Evolutionary conservation across 108 stramenopile species (phyloP).

Genomic region (Aureococcus anophagefferens): DNA sequence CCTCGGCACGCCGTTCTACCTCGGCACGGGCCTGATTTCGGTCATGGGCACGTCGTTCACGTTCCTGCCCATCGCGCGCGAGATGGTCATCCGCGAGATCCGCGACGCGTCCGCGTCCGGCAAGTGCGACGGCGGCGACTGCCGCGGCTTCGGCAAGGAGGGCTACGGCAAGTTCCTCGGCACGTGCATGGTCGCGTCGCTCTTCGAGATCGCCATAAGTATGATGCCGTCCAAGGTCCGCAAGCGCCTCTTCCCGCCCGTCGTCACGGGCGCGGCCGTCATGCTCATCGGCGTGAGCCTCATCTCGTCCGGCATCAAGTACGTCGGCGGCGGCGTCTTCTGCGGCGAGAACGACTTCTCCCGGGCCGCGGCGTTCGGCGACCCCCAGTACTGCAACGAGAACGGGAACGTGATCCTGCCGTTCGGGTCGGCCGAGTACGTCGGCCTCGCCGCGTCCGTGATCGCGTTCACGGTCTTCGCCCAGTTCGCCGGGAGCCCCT

Average conservation of each 20-base stretch:
- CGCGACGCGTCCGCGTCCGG: conserved; percentile 9
- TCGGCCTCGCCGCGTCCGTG: conserved; percentile 51
- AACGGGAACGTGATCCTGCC: conserved; percentile 23
- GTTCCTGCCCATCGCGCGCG: conserved; percentile 60
- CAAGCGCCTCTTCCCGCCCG: conserved; percentile 53
- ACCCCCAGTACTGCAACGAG: conserved; percentile 6
- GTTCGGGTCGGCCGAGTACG: conserved; percentile 49
- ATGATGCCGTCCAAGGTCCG: conserved; percentile 39
- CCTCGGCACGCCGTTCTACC: conserved; percentile 31
- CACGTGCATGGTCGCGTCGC: conserved; percentile 54
- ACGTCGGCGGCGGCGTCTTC: conserved; percentile 70
- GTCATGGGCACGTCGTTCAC: conserved; percentile 73
- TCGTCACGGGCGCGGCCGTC: conserved; percentile 58
- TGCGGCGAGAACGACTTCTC: conserved; percentile 29
- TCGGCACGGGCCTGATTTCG: conserved; percentile 60
- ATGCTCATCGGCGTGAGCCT: conserved; percentile 68
- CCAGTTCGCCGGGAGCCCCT: conserved; percentile 35
- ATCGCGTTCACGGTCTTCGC: conserved; percentile 43
- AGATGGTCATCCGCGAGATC: conserved; percentile 35
- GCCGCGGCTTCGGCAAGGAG: conserved; percentile 34
- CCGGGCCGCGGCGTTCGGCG: background rate
- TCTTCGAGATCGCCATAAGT: conserved; percentile 49
- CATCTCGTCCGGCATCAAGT: conserved; percentile 68
- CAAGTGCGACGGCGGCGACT: conserved; percentile 26
- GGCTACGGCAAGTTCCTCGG: conserved; percentile 69